Evolutionary conservation across 495 filamentous ascomycete genomes (phyloP).

Genomic region (Podospora didyma): DNA sequence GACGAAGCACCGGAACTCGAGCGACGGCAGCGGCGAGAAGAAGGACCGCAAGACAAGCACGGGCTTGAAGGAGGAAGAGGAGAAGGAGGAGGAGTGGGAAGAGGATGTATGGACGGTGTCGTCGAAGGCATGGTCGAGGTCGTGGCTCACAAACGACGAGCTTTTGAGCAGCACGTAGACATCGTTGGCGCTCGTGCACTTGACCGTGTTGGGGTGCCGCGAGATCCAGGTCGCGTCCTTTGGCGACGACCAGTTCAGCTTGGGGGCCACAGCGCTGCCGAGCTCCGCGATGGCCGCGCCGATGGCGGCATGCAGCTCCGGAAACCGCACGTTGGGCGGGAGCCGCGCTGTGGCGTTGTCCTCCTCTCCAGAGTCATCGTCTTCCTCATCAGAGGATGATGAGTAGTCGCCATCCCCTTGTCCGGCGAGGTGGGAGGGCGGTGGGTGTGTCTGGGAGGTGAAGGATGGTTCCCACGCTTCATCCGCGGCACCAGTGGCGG

Average conservation of each 20-base stretch:
- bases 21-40: slow-evolving; percentile 78
- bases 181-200: slow-evolving; percentile 82
- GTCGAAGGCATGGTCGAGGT: slow-evolving; percentile 89
- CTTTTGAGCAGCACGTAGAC: slow-evolving; percentile 91
- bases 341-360: slow-evolving; percentile 24
- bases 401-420: slow-evolving; percentile 14
- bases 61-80: slow-evolving; percentile 28
- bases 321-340: slow-evolving; percentile 46
- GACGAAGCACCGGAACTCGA: slow-evolving; percentile 95
- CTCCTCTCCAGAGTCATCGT: slow-evolving; percentile 38
- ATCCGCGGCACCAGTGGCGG: slow-evolving; percentile 39
- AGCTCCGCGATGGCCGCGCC: slow-evolving; percentile 71
- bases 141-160: slow-evolving; percentile 89
- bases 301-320: slow-evolving; percentile 71
- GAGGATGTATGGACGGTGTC: too few species aligned
- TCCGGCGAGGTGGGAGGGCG: slow-evolving; percentile 14
- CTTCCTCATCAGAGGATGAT: slow-evolving; percentile 1
- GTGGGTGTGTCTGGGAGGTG: slow-evolving; percentile 24
- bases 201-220: slow-evolving; percentile 77
- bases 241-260: slow-evolving; percentile 94
- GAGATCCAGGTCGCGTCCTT: slow-evolving; percentile 97
- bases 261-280: slow-evolving; percentile 79
- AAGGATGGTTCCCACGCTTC: slow-evolving; percentile 44
- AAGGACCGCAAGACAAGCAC: slow-evolving; percentile 78
- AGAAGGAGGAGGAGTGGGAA: slow-evolving; percentile 21